Conservation (phyloP, 2,329 filamentous ascomycete species). For the Conoideocrella luteorostrata region DNA sequence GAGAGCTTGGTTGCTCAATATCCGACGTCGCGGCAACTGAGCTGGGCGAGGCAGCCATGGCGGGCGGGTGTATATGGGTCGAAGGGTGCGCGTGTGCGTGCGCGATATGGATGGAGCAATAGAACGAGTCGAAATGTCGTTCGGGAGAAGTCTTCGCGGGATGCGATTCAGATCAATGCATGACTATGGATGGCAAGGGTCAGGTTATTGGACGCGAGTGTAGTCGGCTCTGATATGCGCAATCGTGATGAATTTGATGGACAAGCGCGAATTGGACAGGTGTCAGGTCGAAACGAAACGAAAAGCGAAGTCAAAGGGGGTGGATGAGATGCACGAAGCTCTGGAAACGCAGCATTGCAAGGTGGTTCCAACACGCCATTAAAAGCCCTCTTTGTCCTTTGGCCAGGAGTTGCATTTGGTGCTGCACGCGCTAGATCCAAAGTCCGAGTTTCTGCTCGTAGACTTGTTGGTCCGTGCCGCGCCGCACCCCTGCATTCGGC, state of each 20-base stretch:
- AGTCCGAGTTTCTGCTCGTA: no score
- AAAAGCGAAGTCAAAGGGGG: background rate
- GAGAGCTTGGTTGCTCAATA: conserved; percentile 40
- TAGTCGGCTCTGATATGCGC: background rate
- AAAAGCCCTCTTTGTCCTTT: no score
- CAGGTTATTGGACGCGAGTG: background rate
- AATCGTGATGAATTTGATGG: background rate
- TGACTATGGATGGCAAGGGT: conserved; percentile 4
- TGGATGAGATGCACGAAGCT: no score
- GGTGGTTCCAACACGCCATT: no score
- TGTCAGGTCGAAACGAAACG: background rate
- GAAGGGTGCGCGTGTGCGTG: background rate
- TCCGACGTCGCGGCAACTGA: conserved; percentile 38
- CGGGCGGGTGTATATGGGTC: conserved; percentile 2
- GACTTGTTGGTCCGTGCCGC: background rate
- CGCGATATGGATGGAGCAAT: conserved; percentile 5
- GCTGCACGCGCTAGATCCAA: no score
- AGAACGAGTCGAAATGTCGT: conserved; percentile 1
- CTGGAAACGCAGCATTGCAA: no score
- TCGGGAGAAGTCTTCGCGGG: background rate
- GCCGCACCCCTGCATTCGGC: conserved; percentile 5
- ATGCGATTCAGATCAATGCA: conserved; percentile 13
- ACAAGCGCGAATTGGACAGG: no score
- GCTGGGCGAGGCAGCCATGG: conserved; percentile 35
- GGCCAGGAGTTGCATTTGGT: no score